These are phyloP conservation scores for Escovopsis weberi DNA, from an alignment of 2,329 filamentous ascomycete species.

Conservation along the genomic window DNA sequence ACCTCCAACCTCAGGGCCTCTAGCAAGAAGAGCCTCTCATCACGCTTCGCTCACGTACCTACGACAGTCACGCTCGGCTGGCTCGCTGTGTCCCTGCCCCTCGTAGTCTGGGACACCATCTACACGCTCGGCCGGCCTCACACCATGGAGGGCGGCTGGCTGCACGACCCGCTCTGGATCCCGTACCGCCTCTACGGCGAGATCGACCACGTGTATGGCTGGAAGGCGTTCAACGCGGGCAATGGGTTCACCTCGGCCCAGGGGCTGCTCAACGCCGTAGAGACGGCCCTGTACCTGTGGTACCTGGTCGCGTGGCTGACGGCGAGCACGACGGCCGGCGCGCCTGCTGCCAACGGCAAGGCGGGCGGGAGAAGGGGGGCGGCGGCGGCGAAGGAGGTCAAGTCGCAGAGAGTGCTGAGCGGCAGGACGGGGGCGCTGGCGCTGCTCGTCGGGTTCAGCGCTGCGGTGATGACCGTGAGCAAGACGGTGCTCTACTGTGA, in stretches of 20 bases:
- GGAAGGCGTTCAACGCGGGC: conserved; percentile 49
- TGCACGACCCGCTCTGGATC: conserved; percentile 58
- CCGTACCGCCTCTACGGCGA: conserved; percentile 71
- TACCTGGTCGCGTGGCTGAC: conserved; percentile 32
- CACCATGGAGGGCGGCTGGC: conserved; percentile 62
- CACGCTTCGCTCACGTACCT: conserved; percentile 31
- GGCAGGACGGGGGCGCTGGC: conserved; percentile 31
- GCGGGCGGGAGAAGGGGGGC: conserved; percentile 20
- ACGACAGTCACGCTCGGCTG: conserved; percentile 42
- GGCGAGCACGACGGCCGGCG: conserved; percentile 3
- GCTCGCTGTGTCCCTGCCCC: conserved; percentile 59
- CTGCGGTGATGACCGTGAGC: conserved; percentile 44
- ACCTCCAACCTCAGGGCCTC: conserved; percentile 5
- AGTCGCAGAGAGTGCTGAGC: conserved; percentile 18
- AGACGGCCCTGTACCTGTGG: conserved; percentile 48
- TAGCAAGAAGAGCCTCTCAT: conserved; percentile 2
- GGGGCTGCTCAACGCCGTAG: conserved; percentile 50
- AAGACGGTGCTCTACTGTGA: conserved; percentile 48
- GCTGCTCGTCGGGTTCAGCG: conserved; percentile 34
- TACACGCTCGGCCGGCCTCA: conserved; percentile 71
- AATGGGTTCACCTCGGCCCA: conserved; percentile 72
- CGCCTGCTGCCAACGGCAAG: conserved; percentile 1
- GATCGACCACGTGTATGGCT: conserved; percentile 72
- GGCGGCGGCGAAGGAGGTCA: background rate
- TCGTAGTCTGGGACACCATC: conserved; percentile 67